Conservation (phyloP, 139 green algal species). For the Chlorella sp. region DNA sequence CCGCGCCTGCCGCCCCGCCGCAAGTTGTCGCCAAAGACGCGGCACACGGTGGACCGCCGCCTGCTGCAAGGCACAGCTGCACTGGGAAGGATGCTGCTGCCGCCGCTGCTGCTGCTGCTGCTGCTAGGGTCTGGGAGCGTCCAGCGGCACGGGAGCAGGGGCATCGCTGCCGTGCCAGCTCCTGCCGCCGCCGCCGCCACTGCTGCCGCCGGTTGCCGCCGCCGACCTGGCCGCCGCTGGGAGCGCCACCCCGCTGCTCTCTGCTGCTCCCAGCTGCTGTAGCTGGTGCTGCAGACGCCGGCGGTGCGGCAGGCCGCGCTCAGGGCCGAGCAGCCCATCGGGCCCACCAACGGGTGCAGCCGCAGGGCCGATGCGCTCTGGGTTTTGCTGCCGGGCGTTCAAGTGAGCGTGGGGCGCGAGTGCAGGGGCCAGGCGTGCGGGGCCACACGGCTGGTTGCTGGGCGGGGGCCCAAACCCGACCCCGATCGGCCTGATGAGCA, state of each 20-base stretch:
- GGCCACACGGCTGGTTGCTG: too few relatives aligned
- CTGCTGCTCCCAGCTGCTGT: background rate
- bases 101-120: background rate
- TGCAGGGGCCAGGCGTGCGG: too few relatives aligned
- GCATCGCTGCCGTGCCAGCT: background rate
- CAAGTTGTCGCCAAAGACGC: background rate
- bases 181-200: constrained; percentile 6
- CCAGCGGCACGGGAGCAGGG: background rate
- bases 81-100: background rate
- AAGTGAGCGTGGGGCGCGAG: too few relatives aligned
- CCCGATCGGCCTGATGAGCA: too few relatives aligned
- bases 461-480: too few relatives aligned
- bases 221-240: background rate
- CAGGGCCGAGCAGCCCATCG: too few relatives aligned
- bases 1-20: background rate
- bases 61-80: background rate
- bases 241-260: background rate
- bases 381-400: too few relatives aligned
- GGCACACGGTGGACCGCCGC: background rate
- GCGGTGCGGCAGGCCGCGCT: background rate
- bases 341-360: too few relatives aligned
- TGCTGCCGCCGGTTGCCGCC: background rate
- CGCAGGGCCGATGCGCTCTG: too few relatives aligned
- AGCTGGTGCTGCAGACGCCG: constrained; percentile 18
- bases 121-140: background rate